Base-by-base conservation (phyloP, 2,329 filamentous ascomycete genomes). In the Bisporella sp. region DNA sequence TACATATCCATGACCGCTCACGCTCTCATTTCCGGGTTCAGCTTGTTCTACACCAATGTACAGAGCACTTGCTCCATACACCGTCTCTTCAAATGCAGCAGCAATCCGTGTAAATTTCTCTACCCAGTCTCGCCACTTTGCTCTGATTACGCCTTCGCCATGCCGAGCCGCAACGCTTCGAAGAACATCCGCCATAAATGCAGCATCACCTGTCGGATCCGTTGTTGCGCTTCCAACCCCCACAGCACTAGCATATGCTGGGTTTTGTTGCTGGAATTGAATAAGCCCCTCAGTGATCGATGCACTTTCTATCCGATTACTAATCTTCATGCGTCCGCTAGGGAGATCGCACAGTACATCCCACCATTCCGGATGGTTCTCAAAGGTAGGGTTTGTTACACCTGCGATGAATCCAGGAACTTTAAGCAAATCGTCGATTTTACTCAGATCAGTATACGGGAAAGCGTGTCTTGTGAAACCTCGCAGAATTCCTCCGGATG, bases 341-440 rank as follows among this genome's bases (percentile, higher is more conserved):
- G 91, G 87, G 41, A 99, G 74, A 68, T 99, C 93, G 68, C 93
- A 99, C 9, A 99, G 76, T 7, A 99, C 71, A 68, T 99, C 93
- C 93, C 93, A 99, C 93, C 93, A 99, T 66, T 96, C 91, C 0
- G 87, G 88, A 63, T 97, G 92, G 63, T 90, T 82, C 54, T 92
- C 90, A 66, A 99, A 99, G 0, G 90, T 92, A 5, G 93, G 93
- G 64, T 99, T 99, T 1, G 92, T 99, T 40, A 99, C 93, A 51
- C 93, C 93, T 3, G 93, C 93, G 61, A 99, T 96, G 69, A 99
- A 99, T 2, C 93, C 93, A 5, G 93, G 92, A 0, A 99, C 93
- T 62, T 95, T 92, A 45, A 99, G 77, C 8, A 99, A 78, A 65
- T 97, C 93, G 59, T 99, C 93, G 53, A 99, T 91, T 70, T 99